These are phyloP conservation scores for Orbilia javanica DNA, from an alignment of 2,329 filamentous ascomycete genomes.

Conservation along the genomic window DNA sequence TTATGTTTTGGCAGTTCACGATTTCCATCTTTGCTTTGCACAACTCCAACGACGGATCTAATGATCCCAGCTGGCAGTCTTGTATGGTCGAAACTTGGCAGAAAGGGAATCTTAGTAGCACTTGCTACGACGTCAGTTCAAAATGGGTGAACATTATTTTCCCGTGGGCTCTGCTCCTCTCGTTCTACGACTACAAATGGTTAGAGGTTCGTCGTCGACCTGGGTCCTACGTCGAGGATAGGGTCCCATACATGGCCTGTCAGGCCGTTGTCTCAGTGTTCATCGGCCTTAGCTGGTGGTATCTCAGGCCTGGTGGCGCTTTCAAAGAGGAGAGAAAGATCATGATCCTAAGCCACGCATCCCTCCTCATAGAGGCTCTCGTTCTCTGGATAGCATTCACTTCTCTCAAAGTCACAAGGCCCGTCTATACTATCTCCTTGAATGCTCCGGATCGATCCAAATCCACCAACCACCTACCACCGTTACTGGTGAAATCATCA, in stretches of 20 bases:
- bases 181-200: slow-evolving; percentile 54
- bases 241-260: slow-evolving; percentile 39
- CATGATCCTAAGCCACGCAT: slow-evolving; percentile 43
- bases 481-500: slow-evolving; percentile 5
- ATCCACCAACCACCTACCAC: not conserved
- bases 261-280: slow-evolving; percentile 35
- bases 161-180: slow-evolving; percentile 46
- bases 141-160: slow-evolving; percentile 43
- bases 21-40: slow-evolving; percentile 40
- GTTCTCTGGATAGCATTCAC: slow-evolving; percentile 46
- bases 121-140: slow-evolving; percentile 39
- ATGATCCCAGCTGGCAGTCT: slow-evolving; percentile 11
- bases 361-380: slow-evolving; percentile 40
- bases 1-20: slow-evolving; percentile 56
- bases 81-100: slow-evolving; percentile 24
- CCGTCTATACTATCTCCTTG: slow-evolving; percentile 27
- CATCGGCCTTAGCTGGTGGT: slow-evolving; percentile 51
- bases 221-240: slow-evolving; percentile 51
- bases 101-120: slow-evolving; percentile 21
- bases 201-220: slow-evolving; percentile 40
- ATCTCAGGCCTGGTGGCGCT: slow-evolving; percentile 25
- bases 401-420: slow-evolving; percentile 33
- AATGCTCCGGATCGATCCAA: slow-evolving; percentile 4
- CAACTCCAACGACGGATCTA: slow-evolving; percentile 1
- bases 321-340: slow-evolving; percentile 36